Evolutionary conservation across 441 rosid genomes (phyloP).

Genomic region (Jatropha multifida): DNA sequence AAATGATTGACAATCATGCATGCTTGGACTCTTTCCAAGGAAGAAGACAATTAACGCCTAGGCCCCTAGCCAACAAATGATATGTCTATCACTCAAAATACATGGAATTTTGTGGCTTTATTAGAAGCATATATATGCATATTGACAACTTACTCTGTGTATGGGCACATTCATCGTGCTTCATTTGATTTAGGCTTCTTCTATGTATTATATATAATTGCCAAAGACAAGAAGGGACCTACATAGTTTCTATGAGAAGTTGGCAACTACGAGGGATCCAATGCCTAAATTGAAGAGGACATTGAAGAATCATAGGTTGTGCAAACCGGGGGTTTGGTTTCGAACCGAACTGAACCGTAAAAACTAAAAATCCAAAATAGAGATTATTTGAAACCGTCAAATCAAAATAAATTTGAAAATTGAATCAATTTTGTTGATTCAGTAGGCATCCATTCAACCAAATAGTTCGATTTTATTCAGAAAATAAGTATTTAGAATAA

Average conservation of each 20-base stretch:
- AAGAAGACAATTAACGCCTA: background rate
- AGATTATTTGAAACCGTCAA: too few relatives aligned
- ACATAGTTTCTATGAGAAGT: background rate
- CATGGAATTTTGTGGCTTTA: slow-evolving; percentile 9
- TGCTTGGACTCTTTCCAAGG: too few relatives aligned
- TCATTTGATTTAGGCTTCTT: background rate
- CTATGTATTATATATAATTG: background rate
- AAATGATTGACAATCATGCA: too few relatives aligned
- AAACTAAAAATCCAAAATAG: too few relatives aligned
- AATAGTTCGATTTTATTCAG: too few relatives aligned
- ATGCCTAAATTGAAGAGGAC: slow-evolving; percentile 2
- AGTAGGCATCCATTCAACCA: too few relatives aligned
- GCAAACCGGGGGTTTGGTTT: too few relatives aligned
- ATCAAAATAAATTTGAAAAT: too few relatives aligned
- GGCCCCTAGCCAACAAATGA: background rate
- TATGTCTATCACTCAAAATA: background rate
- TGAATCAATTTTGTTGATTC: too few relatives aligned
- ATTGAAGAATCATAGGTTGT: background rate
- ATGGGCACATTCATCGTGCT: slow-evolving; percentile 3
- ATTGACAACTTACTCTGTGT: slow-evolving; percentile 9
- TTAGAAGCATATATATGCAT: background rate
- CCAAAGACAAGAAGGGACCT: background rate
- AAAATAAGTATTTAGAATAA: too few relatives aligned
- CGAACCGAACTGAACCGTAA: too few relatives aligned
- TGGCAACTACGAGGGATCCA: background rate